A percentile compares a stretch with the other conserved stretches of the same genome.
Conservation (phyloP, 306 rosid genomes). For the Fragaria iinumae region DNA sequence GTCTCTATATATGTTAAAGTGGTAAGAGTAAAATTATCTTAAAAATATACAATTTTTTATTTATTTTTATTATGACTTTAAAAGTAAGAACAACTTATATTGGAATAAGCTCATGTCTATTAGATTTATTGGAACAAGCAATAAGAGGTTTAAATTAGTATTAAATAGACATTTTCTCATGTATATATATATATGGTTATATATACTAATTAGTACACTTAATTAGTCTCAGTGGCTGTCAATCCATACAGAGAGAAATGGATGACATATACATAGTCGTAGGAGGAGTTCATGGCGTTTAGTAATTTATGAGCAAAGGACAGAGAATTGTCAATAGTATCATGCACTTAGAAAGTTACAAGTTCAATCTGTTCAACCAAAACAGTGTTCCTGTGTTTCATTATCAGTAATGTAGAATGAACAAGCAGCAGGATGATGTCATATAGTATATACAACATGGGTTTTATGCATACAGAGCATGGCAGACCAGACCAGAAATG, state of each 20-base stretch:
- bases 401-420: constrained; percentile 11
- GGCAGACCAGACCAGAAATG: constrained; percentile 15
- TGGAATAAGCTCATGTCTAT: too few relatives aligned
- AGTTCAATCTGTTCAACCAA: not conserved
- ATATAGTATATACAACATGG: not conserved
- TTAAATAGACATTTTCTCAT: too few relatives aligned
- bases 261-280: not conserved
- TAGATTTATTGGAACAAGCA: too few relatives aligned
- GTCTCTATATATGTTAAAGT: too few relatives aligned
- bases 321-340: not conserved
- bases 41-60: too few relatives aligned
- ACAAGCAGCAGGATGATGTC: not conserved
- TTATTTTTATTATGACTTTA: too few relatives aligned
- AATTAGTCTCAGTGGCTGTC: not conserved
- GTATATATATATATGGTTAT: not conserved
- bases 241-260: not conserved
- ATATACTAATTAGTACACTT: not conserved
- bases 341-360: not conserved
- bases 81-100: too few relatives aligned
- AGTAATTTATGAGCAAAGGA: constrained; percentile 6
- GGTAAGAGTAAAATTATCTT: too few relatives aligned
- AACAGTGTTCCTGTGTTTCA: constrained; percentile 1
- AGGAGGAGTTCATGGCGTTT: not conserved
- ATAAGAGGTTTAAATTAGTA: too few relatives aligned
- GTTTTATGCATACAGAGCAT: constrained; percentile 20